Evolutionary conservation across 2,329 filamentous ascomycete genomes (phyloP).

Genomic region (Aureobasidium pullulans): DNA sequence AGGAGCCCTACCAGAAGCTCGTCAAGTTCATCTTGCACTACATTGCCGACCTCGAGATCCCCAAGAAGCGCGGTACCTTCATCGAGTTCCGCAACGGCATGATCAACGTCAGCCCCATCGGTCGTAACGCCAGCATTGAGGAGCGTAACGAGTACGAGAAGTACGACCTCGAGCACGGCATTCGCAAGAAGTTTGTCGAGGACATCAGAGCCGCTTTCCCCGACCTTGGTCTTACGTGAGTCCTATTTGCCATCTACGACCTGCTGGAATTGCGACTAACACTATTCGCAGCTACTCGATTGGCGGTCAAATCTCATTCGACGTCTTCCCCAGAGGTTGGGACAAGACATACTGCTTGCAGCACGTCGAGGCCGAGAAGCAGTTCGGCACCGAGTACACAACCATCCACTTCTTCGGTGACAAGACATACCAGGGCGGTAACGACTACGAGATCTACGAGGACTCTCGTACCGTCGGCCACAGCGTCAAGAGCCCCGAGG

Average conservation of each 20-base stretch:
- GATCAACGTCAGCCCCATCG: constrained; percentile 78
- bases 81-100: constrained; percentile 87
- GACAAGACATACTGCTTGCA: constrained; percentile 96
- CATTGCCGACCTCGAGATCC: constrained; percentile 75
- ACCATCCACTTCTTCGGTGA: constrained; percentile 98
- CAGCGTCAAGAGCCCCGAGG: constrained; percentile 69
- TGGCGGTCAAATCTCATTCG: constrained; percentile 95
- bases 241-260: constrained; percentile 18
- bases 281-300: constrained; percentile 65
- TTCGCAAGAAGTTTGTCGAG: constrained; percentile 69
- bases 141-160: constrained; percentile 78
- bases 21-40: constrained; percentile 72
- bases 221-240: constrained; percentile 76
- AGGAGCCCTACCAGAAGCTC: constrained; percentile 74
- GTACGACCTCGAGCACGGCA: constrained; percentile 70
- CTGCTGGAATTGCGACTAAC: background rate
- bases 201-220: constrained; percentile 73
- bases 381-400: constrained; percentile 65
- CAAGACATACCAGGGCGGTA: constrained; percentile 85
- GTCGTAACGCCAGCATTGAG: constrained; percentile 72
- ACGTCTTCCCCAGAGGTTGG: constrained; percentile 95
- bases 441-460: constrained; percentile 89
- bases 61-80: constrained; percentile 76
- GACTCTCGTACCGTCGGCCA: constrained; percentile 81
- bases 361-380: constrained; percentile 70